Base-by-base conservation (phyloP, 352 stramenopile species). In the Ophiocytium majus region DNA sequence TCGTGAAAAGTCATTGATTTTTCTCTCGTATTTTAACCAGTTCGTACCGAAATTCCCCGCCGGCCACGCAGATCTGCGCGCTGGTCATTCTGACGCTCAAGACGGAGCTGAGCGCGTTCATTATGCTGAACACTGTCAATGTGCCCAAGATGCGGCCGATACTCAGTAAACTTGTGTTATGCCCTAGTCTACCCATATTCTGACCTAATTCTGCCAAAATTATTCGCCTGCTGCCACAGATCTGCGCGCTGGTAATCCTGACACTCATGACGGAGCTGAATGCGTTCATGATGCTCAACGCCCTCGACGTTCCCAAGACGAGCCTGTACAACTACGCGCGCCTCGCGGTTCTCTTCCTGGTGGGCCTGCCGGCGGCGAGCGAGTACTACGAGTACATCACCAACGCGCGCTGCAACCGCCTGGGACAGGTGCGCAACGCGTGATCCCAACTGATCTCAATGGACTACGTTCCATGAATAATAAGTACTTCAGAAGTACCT, bases 61-160 rank as follows among this genome's bases (percentile, higher is more conserved):
- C n/a, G n/a, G n/a, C n/a, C n/a, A n/a, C 43, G 43, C 92, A 95
- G 76, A 93, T 96, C 63, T 63, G 87, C 9, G 83, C 83, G 19
- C 81, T 97, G 28, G 93, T 96, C 74, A 91, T 93, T 0, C 89
- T 97, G 74, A 84, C 96, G 28, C 88, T 97, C 84, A 82, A 96
- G 10, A 93, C 93, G 0, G 94, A 98, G 89, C 89, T 97, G 34
- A 97, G 97, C 89, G 94, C 94, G 14, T 98, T 98, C 89, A 96
- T 98, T 85, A 88, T 98, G 82, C 90, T 97, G 36, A 95, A 93
- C 75, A 94, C 93, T 28, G 87, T 97, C 36, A 92, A 91, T 36
- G 93, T 97, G 43, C 80, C 66, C 74, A 88, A 88, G 64, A 85
- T n/a, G 63, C n/a, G n/a, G n/a, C n/a, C n/a, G n/a, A n/a, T n/a